A percentile compares a stretch with the other conserved stretches of the same genome.
phyloP scores from a whole-genome alignment of 768 basidiomycete genomes.

The Lactifluus subvellereus region DNA sequence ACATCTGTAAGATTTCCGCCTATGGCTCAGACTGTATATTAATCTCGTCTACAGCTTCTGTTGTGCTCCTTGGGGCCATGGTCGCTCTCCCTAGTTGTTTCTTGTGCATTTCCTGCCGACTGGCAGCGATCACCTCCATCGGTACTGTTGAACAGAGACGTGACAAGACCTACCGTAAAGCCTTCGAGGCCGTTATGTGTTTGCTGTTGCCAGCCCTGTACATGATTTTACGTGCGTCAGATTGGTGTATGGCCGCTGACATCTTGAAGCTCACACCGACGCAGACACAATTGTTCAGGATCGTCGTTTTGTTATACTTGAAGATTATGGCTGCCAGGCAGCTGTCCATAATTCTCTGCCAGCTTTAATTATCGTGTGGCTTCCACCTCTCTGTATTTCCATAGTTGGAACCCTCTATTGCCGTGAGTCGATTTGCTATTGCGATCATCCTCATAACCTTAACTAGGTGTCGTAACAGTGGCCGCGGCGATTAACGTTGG shows the following conservation, averaged over 20 bases:
- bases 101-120: conserved; percentile 21
- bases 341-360: conserved; percentile 21
- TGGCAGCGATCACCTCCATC: conserved; percentile 18
- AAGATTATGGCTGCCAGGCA: conserved; percentile 24
- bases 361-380: conserved; percentile 23
- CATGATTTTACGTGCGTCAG: conserved; percentile 21
- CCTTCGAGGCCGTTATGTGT: conserved; percentile 17
- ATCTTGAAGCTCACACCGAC: background rate
- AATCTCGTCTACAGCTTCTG: conserved; percentile 13
- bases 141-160: background rate
- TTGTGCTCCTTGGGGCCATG: conserved; percentile 23
- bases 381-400: conserved; percentile 22
- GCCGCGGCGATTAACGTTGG: conserved; percentile 16
- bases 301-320: conserved; percentile 21
- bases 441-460: conserved; percentile 1
- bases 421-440: conserved; percentile 7
- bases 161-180: background rate
- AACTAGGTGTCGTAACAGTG: conserved; percentile 3
- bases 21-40: background rate
- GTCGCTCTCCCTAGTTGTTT: conserved; percentile 22
- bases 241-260: background rate
- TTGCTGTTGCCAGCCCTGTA: conserved; percentile 19
- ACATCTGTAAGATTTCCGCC: conserved; percentile 33
- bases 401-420: conserved; percentile 17
- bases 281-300: conserved; percentile 24